Evolutionary conservation across 345 rosid genomes (phyloP).

Genomic region (Linum lewisii): DNA sequence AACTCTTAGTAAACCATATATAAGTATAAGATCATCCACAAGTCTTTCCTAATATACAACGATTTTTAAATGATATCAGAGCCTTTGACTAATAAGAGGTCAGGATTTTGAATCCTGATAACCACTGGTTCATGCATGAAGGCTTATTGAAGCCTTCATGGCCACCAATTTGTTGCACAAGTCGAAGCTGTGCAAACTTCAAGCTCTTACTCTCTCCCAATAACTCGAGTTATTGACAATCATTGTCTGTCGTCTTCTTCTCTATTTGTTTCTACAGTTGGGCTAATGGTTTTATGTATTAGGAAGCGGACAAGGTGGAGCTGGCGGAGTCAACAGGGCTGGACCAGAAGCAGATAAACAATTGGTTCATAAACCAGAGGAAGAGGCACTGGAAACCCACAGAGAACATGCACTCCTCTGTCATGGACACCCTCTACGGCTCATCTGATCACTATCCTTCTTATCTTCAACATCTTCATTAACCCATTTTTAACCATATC

Average conservation of each 20-base stretch:
- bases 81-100: too few relatives aligned
- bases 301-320: slow-evolving; percentile 44
- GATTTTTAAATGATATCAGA: too few relatives aligned
- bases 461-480: neutral
- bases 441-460: slow-evolving; percentile 1
- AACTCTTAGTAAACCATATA: too few relatives aligned
- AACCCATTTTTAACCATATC: neutral
- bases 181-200: too few relatives aligned
- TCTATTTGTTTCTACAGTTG: neutral
- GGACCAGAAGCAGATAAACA: slow-evolving; percentile 54
- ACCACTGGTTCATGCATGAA: too few relatives aligned
- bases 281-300: neutral
- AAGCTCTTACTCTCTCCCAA: too few relatives aligned
- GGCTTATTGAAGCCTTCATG: too few relatives aligned
- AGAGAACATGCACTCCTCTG: slow-evolving; percentile 36
- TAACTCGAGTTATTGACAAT: too few relatives aligned
- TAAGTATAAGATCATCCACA: too few relatives aligned
- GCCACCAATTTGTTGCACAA: too few relatives aligned
- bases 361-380: slow-evolving; percentile 57
- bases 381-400: slow-evolving; percentile 59
- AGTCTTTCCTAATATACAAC: too few relatives aligned
- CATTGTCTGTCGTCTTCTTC: neutral
- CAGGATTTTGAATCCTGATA: too few relatives aligned
- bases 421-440: slow-evolving; percentile 34
- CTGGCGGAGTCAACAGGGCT: slow-evolving; percentile 43